Conservation (phyloP, 2,329 filamentous ascomycete species). For the Ophiostoma sp. region DNA sequence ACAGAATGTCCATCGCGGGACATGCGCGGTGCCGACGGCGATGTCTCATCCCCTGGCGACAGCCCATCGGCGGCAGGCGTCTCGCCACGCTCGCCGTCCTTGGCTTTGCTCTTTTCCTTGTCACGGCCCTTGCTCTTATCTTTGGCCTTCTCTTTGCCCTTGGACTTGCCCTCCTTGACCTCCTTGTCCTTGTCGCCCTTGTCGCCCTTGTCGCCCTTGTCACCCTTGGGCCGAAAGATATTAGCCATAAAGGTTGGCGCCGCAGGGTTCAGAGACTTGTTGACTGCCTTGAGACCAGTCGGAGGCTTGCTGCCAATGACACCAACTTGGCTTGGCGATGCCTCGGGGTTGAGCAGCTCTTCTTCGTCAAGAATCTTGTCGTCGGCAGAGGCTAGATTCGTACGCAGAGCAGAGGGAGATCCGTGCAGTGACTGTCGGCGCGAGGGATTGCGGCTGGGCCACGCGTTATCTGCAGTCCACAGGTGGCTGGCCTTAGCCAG, state of each 20-base stretch:
- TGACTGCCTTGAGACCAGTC: slow-evolving; percentile 34
- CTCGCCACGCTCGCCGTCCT: slow-evolving; percentile 28
- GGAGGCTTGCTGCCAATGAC: slow-evolving; percentile 74
- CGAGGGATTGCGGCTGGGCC: slow-evolving; percentile 62
- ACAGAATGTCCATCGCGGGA: slow-evolving; percentile 55
- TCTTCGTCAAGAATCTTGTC: slow-evolving; percentile 59
- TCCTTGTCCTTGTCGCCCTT: slow-evolving; percentile 37
- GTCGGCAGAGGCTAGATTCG: slow-evolving; percentile 57
- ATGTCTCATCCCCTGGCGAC: slow-evolving; percentile 37
- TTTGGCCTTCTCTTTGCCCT: slow-evolving; percentile 39
- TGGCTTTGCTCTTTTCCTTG: slow-evolving; percentile 35
- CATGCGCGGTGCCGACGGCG: slow-evolving; percentile 48
- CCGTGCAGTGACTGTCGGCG: slow-evolving; percentile 77
- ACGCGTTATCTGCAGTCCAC: slow-evolving; percentile 59
- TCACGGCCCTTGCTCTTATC: slow-evolving; percentile 35
- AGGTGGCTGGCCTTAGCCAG: slow-evolving; percentile 52
- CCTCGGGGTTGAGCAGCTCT: slow-evolving; percentile 48
- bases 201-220: slow-evolving; percentile 36
- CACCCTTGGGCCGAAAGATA: slow-evolving; percentile 49
- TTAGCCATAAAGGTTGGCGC: slow-evolving; percentile 81
- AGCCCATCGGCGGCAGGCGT: background rate
- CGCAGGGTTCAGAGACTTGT: slow-evolving; percentile 68
- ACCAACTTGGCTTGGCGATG: slow-evolving; percentile 55
- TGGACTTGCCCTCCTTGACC: slow-evolving; percentile 32
- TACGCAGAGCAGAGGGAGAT: slow-evolving; percentile 59